Percentiles rank a stretch among this genome's conserved stretches.
Evolutionary conservation across 2,329 filamentous ascomycete species (phyloP).

Genomic region (Hyphodiscus sp.): DNA sequence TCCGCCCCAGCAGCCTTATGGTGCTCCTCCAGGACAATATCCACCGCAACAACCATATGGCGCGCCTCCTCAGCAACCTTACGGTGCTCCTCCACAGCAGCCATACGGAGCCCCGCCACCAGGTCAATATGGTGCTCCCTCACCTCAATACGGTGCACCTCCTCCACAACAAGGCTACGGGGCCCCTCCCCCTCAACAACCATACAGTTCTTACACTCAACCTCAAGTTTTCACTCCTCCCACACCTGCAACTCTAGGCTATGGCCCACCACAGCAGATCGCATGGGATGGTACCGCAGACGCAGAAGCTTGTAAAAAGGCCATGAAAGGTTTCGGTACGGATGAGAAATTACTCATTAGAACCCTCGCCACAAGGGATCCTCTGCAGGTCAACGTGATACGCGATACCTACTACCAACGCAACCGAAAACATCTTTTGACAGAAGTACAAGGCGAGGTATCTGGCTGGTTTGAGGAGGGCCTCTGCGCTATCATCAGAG

Average conservation of each 20-base stretch:
- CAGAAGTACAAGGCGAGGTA: slow-evolving; percentile 73
- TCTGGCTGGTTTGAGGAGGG: slow-evolving; percentile 67
- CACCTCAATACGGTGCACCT: slow-evolving; percentile 3
- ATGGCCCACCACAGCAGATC: slow-evolving; percentile 64
- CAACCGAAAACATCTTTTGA: slow-evolving; percentile 62
- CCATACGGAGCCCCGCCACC: slow-evolving; percentile 8
- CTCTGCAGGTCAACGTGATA: slow-evolving; percentile 67
- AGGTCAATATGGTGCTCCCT: neutral
- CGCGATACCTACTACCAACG: slow-evolving; percentile 58
- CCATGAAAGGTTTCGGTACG: slow-evolving; percentile 93
- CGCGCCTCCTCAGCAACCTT: slow-evolving; percentile 8
- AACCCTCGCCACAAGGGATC: slow-evolving; percentile 65
- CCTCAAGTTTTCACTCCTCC: slow-evolving; percentile 30
- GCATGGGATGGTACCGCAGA: slow-evolving; percentile 62
- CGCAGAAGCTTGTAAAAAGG: slow-evolving; percentile 64
- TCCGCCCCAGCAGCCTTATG: slow-evolving; percentile 1
- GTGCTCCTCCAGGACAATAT: neutral
- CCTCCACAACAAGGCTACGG: slow-evolving; percentile 6
- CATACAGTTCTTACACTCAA: neutral
- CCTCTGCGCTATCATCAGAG: slow-evolving; percentile 67
- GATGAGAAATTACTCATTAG: slow-evolving; percentile 73
- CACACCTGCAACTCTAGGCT: slow-evolving; percentile 65
- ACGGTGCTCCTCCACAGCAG: slow-evolving; percentile 5
- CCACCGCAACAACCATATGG: slow-evolving; percentile 11
- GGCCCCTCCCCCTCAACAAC: slow-evolving; percentile 4